Conservation (phyloP, 495 filamentous ascomycete species). For the Daldinia bambusicola region DNA sequence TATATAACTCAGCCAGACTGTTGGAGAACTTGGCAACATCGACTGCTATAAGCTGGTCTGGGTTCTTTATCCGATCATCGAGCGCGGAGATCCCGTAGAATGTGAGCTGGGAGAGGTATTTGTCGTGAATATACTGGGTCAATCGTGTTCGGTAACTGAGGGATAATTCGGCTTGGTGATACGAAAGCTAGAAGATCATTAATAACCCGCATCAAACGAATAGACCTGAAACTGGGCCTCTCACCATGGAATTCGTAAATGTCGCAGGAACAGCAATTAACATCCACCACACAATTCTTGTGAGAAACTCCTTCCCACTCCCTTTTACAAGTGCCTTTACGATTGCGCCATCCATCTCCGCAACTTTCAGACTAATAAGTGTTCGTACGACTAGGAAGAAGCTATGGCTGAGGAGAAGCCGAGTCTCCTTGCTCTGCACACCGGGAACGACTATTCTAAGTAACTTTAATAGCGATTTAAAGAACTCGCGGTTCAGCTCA, state of each 20-base stretch:
- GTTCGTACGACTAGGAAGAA: slow-evolving; percentile 85
- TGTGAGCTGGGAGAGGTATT: slow-evolving; percentile 94
- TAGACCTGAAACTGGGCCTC: slow-evolving; percentile 35
- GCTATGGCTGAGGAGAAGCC: slow-evolving; percentile 85
- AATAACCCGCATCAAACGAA: neutral
- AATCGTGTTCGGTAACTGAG: slow-evolving; percentile 91
- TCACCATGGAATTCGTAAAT: slow-evolving; percentile 98
- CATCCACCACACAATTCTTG: slow-evolving; percentile 98
- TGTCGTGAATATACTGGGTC: slow-evolving; percentile 90
- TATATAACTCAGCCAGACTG: slow-evolving; percentile 93
- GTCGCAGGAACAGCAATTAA: slow-evolving; percentile 95
- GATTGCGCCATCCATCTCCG: slow-evolving; percentile 91
- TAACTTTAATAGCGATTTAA: slow-evolving; percentile 81
- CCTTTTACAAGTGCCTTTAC: slow-evolving; percentile 92
- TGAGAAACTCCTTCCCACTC: slow-evolving; percentile 89
- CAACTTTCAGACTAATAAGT: slow-evolving; percentile 92
- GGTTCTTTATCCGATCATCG: slow-evolving; percentile 98
- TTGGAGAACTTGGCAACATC: slow-evolving; percentile 97
- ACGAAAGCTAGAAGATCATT: slow-evolving; percentile 73
- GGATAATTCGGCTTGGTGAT: slow-evolving; percentile 94
- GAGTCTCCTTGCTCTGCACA: slow-evolving; percentile 86
- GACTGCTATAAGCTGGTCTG: slow-evolving; percentile 95
- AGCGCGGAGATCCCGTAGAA: slow-evolving; percentile 96
- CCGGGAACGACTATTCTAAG: slow-evolving; percentile 89
- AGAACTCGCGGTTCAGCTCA: slow-evolving; percentile 95